phyloP scores from a whole-genome alignment of 2,329 filamentous ascomycete genomes.

The Byssochlamys sp. region DNA sequence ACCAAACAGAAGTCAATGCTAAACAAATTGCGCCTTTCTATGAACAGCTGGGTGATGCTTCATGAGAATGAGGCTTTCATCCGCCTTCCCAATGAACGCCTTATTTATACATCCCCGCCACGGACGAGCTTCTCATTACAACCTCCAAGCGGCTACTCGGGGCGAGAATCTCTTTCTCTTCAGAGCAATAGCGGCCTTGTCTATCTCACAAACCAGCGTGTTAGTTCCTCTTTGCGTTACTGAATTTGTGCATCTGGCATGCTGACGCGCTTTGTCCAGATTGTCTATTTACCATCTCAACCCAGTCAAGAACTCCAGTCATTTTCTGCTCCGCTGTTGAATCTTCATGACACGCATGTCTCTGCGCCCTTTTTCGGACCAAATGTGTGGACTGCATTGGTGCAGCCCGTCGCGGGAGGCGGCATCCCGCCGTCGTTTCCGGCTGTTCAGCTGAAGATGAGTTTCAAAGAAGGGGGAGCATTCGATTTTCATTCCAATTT shows the following conservation, averaged over 20 bases:
- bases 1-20: slow-evolving; percentile 8
- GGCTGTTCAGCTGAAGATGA: slow-evolving; percentile 70
- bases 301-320: slow-evolving; percentile 64
- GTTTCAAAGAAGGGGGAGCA: slow-evolving; percentile 90
- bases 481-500: slow-evolving; percentile 80
- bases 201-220: slow-evolving; percentile 77
- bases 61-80: slow-evolving; percentile 64
- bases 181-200: slow-evolving; percentile 66
- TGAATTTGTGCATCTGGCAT: slow-evolving; percentile 4
- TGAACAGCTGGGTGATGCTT: slow-evolving; percentile 80
- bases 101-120: slow-evolving; percentile 68
- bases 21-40: slow-evolving; percentile 7
- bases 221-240: slow-evolving; percentile 36
- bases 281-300: slow-evolving; percentile 74
- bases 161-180: slow-evolving; percentile 54
- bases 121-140: slow-evolving; percentile 69
- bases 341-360: slow-evolving; percentile 76
- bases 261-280: slow-evolving; percentile 38
- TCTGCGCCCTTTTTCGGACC: slow-evolving; percentile 85
- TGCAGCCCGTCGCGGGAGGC: slow-evolving; percentile 72
- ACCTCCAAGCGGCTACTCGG: slow-evolving; percentile 56
- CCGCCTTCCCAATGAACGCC: slow-evolving; percentile 72
- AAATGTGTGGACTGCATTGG: slow-evolving; percentile 75
- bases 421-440: slow-evolving; percentile 66
- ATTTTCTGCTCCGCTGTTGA: slow-evolving; percentile 79